Evolutionary conservation across 116 monocot genomes (phyloP), one percentile per base, ranked within the genome.

Genomic region (Dioscorea cayenensis): DNA sequence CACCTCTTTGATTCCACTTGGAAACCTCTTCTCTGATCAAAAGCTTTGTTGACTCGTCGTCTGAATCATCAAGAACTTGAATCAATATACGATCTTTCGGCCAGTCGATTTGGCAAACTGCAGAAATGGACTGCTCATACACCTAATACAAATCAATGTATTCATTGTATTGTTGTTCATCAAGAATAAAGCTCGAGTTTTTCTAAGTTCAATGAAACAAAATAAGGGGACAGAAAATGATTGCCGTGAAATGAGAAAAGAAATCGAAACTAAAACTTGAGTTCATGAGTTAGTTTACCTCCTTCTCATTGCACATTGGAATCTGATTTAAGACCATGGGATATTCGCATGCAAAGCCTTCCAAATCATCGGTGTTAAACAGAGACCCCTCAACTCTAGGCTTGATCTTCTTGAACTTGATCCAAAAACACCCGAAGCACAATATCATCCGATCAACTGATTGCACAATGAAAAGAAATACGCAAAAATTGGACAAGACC

Each of bases 241-340:
- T 9, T 11, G 6, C 20, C 7, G 6, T 21, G 22, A 18, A 62
- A 3, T 62, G 62, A 62, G 5, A 27, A 62, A 62, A 60, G 10
- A 61, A 23, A 4, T 19, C 0, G 37, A 35, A 25, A 25, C 21
- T 68, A n/a, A 48, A 12, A 43, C 7, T 12, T 43, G 43, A 43
- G 43, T 43, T 43, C 43, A 43, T 43, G 43, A 43, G 12, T 43
- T 10, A 3, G 6, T 43, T 43, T 75, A 94, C 94, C 94, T 94
- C 94, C 49, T 77, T 88, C 76, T 93, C 93, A 59, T 93, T 93
- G 83, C 93, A 89, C 93, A 93, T 93, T 60, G 93, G 93, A 67
- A 93, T 93, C 85, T 93, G 93, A 70, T 89, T 67, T 12, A 93
- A 83, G 3, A 93, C 93, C 93, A 93, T 93, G 3, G 90, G 90